Evolutionary conservation across 2,329 filamentous ascomycete genomes (phyloP).

Genomic region (Myriangium duriaei): DNA sequence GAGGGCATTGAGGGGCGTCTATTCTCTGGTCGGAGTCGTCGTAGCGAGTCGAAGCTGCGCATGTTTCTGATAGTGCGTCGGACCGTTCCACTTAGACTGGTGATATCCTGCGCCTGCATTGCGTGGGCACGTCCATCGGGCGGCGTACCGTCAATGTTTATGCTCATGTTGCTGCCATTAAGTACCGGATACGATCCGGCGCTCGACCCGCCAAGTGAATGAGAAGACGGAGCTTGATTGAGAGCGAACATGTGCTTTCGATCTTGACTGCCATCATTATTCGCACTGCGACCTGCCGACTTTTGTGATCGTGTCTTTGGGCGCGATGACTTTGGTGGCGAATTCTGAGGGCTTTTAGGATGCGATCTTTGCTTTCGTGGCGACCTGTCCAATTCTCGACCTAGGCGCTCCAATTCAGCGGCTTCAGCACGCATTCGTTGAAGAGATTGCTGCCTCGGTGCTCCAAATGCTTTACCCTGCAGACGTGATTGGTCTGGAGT

Average conservation of each 20-base stretch:
- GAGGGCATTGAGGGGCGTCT: background rate
- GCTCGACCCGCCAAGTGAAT: constrained; percentile 12
- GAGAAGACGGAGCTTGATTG: constrained; percentile 10
- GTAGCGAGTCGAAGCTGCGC: constrained; percentile 19
- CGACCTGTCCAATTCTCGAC: constrained; percentile 29
- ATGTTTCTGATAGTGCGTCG: constrained; percentile 17
- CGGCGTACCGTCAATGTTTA: constrained; percentile 1
- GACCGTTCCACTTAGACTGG: constrained; percentile 3
- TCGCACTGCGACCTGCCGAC: constrained; percentile 9
- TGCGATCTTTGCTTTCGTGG: constrained; percentile 29
- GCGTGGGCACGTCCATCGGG: background rate
- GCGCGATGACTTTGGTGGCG: constrained; percentile 2
- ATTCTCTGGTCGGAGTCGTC: background rate
- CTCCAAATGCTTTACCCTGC: constrained; percentile 41
- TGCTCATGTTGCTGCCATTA: constrained; percentile 11
- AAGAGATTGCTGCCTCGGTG: constrained; percentile 38
- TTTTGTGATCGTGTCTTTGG: background rate
- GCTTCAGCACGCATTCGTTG: constrained; percentile 32
- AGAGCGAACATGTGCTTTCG: constrained; percentile 5
- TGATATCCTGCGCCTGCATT: background rate
- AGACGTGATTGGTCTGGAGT: constrained; percentile 25
- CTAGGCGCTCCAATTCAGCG: constrained; percentile 30
- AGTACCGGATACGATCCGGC: constrained; percentile 13
- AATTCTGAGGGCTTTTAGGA: constrained; percentile 1
- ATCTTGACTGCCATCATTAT: background rate